Evolutionary conservation across 2,329 filamentous ascomycete species (phyloP).

Genomic region (Diaporthe ilicicola): DNA sequence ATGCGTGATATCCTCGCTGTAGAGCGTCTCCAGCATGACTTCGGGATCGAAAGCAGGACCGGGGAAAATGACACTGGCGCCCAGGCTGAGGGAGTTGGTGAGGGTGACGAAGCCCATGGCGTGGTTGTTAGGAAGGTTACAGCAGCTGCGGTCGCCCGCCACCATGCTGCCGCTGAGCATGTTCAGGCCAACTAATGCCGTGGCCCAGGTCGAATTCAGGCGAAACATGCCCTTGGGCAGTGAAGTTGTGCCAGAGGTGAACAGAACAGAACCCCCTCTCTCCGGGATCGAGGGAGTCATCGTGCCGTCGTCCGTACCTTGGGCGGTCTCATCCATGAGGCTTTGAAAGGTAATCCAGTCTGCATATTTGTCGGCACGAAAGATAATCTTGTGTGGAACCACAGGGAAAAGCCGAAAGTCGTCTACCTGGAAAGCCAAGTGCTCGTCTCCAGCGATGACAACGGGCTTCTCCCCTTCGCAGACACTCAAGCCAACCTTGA

Average conservation of each 20-base stretch:
- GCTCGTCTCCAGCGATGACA: slow-evolving; percentile 2
- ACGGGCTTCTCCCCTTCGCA: slow-evolving; percentile 6
- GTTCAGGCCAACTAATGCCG: not conserved
- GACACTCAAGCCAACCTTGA: slow-evolving; percentile 7
- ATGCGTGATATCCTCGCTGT: not conserved
- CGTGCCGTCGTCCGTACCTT: not conserved
- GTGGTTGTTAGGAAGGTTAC: slow-evolving; percentile 24
- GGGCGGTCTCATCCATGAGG: not conserved
- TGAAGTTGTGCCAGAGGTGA: slow-evolving; percentile 24
- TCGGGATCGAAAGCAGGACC: slow-evolving; percentile 8
- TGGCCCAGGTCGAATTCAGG: not conserved
- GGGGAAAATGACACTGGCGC: not conserved
- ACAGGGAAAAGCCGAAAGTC: not conserved
- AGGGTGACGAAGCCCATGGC: slow-evolving; percentile 19
- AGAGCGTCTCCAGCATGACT: slow-evolving; percentile 15
- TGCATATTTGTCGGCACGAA: slow-evolving; percentile 3
- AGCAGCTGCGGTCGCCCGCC: not conserved
- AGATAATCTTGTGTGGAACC: not conserved
- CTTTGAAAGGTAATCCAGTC: slow-evolving; percentile 13
- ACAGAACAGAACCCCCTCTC: not conserved
- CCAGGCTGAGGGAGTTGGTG: not conserved
- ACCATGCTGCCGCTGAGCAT: not conserved
- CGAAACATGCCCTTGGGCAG: slow-evolving; percentile 25
- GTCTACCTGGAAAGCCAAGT: slow-evolving; percentile 23
- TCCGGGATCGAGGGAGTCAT: not conserved